A percentile compares a stretch with the other conserved stretches of the same genome.
phyloP scores from a whole-genome alignment of 1,284 basidiomycete species.

The Ustilago loliicola region DNA sequence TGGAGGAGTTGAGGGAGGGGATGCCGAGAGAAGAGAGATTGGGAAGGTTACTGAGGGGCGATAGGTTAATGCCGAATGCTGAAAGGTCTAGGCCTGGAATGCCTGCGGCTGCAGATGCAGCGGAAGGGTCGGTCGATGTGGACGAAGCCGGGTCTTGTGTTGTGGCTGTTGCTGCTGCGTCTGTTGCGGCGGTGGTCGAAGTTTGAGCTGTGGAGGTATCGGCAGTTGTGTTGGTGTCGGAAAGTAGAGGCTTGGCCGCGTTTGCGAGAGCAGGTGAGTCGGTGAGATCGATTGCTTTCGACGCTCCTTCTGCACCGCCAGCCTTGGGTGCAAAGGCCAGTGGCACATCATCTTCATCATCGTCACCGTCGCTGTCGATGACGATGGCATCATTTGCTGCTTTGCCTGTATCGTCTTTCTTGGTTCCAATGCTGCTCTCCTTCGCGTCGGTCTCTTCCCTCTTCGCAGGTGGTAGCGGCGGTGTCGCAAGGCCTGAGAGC shows the following conservation, averaged over 20 bases:
- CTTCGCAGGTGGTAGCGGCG: slow-evolving; percentile 15
- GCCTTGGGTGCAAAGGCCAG: slow-evolving; percentile 48
- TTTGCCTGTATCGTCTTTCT: slow-evolving; percentile 11
- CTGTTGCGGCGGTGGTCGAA: not conserved
- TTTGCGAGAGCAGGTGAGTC: slow-evolving; percentile 32
- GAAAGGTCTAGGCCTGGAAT: slow-evolving; percentile 42
- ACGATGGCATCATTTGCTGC: slow-evolving; percentile 39
- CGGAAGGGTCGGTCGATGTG: not conserved
- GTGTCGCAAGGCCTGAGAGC: slow-evolving; percentile 14
- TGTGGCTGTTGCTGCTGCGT: not conserved
- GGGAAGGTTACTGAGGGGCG: slow-evolving; percentile 23
- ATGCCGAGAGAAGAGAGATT: slow-evolving; percentile 47
- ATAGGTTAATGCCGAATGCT: slow-evolving; percentile 41
- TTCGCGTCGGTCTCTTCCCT: not conserved
- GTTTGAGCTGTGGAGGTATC: not conserved
- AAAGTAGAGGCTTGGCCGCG: not conserved
- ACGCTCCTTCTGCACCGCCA: not conserved
- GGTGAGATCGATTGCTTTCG: slow-evolving; percentile 45
- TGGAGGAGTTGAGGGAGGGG: slow-evolving; percentile 13
- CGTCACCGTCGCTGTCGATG: slow-evolving; percentile 46
- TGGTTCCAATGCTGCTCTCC: not conserved
- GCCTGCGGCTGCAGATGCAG: slow-evolving; percentile 1
- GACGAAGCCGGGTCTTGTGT: not conserved
- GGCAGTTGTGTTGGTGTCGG: not conserved
- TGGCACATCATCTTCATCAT: slow-evolving; percentile 53